phyloP scores from a whole-genome alignment of 768 basidiomycete genomes.

The Austroboletus festivus region DNA sequence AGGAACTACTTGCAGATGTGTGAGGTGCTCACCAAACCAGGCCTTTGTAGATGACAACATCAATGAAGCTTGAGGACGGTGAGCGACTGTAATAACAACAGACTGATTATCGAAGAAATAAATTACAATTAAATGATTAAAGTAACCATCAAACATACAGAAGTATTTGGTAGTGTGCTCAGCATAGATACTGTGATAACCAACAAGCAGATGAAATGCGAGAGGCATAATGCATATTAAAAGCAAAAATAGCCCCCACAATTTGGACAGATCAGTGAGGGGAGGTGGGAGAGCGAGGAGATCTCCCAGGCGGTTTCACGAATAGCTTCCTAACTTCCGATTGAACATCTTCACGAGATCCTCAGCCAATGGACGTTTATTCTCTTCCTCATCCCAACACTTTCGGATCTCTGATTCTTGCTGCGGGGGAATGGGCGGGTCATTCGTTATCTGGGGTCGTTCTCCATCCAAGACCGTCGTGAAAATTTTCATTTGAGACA shows the following conservation, averaged over 20 bases:
- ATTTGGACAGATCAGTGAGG: too few species aligned
- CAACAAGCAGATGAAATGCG: neutral
- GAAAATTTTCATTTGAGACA: neutral
- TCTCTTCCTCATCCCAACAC: constrained; percentile 19
- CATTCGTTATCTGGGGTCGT: constrained; percentile 12
- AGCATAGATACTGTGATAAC: neutral
- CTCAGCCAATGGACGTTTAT: constrained; percentile 15
- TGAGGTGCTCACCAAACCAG: constrained; percentile 18
- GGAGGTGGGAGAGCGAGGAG: neutral
- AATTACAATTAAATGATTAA: too few species aligned
- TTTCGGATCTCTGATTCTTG: constrained; percentile 9
- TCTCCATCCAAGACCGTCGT: constrained; percentile 1
- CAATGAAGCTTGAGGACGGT: neutral
- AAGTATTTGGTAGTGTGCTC: too few species aligned
- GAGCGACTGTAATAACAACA: too few species aligned
- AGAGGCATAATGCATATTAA: neutral
- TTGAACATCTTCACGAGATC: constrained; percentile 7
- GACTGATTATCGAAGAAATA: too few species aligned
- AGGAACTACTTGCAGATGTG: neutral
- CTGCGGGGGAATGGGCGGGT: neutral
- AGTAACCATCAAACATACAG: too few species aligned
- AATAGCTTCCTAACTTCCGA: neutral
- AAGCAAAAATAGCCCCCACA: too few species aligned
- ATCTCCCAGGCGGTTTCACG: neutral
- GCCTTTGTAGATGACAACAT: constrained; percentile 15